Evolutionary conservation across 805 yeast species (phyloP).

Genomic region (Candida germanica): DNA sequence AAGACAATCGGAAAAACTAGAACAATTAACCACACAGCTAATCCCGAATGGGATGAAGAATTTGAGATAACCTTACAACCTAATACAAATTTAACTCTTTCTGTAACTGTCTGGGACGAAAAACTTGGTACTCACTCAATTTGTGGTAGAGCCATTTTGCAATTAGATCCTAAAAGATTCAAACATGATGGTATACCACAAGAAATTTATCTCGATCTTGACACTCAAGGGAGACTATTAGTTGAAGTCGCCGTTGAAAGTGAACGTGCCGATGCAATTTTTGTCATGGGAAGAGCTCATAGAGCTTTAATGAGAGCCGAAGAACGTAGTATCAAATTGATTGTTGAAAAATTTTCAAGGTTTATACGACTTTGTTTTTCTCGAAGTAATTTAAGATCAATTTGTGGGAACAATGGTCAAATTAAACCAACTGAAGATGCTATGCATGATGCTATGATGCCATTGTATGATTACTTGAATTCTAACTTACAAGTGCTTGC

Average conservation of each 20-base stretch:
- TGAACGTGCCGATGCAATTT: conserved; percentile 77
- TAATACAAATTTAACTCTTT: conserved; percentile 43
- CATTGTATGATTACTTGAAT: conserved; percentile 72
- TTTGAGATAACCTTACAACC: conserved; percentile 54
- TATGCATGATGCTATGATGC: conserved; percentile 63
- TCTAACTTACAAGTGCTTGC: conserved; percentile 65
- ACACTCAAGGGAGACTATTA: conserved; percentile 64
- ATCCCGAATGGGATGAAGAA: conserved; percentile 87
- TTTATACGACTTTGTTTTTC: conserved; percentile 61
- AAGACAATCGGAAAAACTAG: conserved; percentile 68
- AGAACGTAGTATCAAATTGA: conserved; percentile 61
- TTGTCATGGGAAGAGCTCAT: conserved; percentile 73
- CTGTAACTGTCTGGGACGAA: conserved; percentile 72
- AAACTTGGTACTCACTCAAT: conserved; percentile 53
- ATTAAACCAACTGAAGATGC: conserved; percentile 42
- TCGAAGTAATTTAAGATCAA: conserved; percentile 49
- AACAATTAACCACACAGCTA: conserved; percentile 53
- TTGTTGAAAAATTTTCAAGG: conserved; percentile 71
- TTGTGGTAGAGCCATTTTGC: conserved; percentile 61
- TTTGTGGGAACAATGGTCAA: conserved; percentile 52
- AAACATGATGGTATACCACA: conserved; percentile 67
- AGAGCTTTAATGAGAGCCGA: conserved; percentile 61
- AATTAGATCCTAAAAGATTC: conserved; percentile 60
- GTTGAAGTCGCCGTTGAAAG: conserved; percentile 73
- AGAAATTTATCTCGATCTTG: conserved; percentile 56